Base-by-base conservation (phyloP, 106 monocot genomes). In the Apostasia shenzhenica region DNA sequence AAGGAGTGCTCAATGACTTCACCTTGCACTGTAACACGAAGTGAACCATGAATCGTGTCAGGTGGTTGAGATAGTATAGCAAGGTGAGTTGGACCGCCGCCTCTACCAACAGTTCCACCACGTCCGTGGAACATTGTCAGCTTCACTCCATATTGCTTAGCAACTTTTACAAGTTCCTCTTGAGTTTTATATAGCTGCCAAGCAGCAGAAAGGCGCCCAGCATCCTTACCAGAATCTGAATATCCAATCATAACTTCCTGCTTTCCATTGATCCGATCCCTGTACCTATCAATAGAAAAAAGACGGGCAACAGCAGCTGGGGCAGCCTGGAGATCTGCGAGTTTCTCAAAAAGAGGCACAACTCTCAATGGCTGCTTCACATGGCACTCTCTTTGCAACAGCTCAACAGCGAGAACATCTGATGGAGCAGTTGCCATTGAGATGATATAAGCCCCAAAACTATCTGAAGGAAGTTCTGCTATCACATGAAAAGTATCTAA, bases 201-300 rank as follows among this genome's bases (percentile, higher is more conserved):
- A 48, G 95, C 95, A 61, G 95, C 95, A 74, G 91, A 91, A 64
- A 95, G 70, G 5, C 91, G 80, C 8, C 91, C 94, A 62, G 91
- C 91, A 81, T 94, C 94, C 70, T 94, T 91, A 5, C 88, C 94
- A 61, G 94, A 95, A 76, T 95, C 94, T 5, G 91, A 95, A 55
- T 91, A 91, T 48, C 94, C 94, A 63, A 95, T 91, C 94, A 95
- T 95, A 38, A 95, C 91, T 70, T 95, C 94, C 66, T 95, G 91
- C 59, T 91, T 95, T 44, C 91, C 91, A 69, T 86, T 63, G 41
- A 91, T 95, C 50, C 88, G 77, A 74, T 84, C 81, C 66, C 43
- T 91, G 73, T 88, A 95, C 91, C 94, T 88, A 41, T 91, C 88
- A 42, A 95, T 86, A 0, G 91, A 86, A 60, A 89, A 95, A 14